Percentiles rank a stretch among this genome's conserved stretches.
phyloP scores from a whole-genome alignment of 75 land plant species.

The Pinus tabuliformis region DNA sequence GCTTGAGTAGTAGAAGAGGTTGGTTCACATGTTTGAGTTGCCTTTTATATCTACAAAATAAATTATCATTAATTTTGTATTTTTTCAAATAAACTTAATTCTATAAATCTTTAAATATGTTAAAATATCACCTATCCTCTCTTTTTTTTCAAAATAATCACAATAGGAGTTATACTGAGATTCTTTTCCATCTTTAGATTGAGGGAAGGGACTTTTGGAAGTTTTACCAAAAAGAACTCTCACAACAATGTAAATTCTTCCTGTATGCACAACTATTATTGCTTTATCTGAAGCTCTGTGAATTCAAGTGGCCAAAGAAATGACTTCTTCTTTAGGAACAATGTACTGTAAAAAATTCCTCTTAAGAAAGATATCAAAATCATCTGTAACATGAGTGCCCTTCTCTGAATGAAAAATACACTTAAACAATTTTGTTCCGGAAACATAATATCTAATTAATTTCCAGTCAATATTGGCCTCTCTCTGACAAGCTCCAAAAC shows the following conservation, averaged over 20 bases:
- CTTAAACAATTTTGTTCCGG: conserved; percentile 33
- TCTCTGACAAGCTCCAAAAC: background rate
- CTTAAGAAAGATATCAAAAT: background rate
- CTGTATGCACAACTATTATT: conserved; percentile 28
- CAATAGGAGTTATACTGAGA: too few species aligned
- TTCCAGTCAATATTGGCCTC: conserved; percentile 53
- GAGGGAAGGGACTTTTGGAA: too few species aligned
- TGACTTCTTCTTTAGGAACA: background rate
- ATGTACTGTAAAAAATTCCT: background rate
- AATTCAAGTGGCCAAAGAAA: conserved; percentile 53
- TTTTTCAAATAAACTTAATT: too few species aligned
- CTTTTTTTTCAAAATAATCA: too few species aligned
- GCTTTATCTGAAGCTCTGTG: conserved; percentile 28
- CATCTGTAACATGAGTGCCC: background rate
- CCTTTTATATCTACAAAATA: too few species aligned
- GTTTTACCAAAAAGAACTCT: too few species aligned
- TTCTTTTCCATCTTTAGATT: too few species aligned
- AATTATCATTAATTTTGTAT: too few species aligned
- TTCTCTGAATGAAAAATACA: background rate
- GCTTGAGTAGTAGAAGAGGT: conserved; percentile 70
- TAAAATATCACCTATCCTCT: too few species aligned
- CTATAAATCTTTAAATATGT: too few species aligned
- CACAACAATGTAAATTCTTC: too few species aligned
- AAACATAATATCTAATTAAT: conserved; percentile 23
- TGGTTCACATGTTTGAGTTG: too few species aligned